Evolutionary conservation across 805 yeast genomes (phyloP).

Genomic region (Starmerella khaoyaiensis): DNA sequence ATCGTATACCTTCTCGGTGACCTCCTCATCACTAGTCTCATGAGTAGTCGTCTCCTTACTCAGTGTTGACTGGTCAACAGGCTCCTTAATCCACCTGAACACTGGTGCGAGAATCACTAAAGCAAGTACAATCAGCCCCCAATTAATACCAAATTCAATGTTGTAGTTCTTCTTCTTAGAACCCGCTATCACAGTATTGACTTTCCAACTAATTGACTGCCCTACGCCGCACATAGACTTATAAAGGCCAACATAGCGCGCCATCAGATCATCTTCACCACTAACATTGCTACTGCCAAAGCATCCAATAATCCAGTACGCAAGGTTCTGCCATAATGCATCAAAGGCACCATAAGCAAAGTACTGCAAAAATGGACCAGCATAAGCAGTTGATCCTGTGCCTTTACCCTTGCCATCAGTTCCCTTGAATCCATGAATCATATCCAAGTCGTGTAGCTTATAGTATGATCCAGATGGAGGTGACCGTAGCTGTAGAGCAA

Average conservation of each 20-base stretch:
- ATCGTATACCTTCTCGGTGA: no score
- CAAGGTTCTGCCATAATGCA: conserved; percentile 45
- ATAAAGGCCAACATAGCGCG: conserved; percentile 42
- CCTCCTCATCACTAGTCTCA: no score
- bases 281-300: conserved; percentile 36
- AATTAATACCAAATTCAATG: conserved; percentile 35
- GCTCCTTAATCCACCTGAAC: conserved; percentile 6
- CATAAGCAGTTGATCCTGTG: conserved; percentile 37
- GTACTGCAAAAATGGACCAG: conserved; percentile 49
- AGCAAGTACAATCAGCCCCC: conserved; percentile 40
- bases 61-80: conserved; percentile 2
- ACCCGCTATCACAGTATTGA: conserved; percentile 32
- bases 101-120: conserved; percentile 28
- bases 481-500: conserved; percentile 31
- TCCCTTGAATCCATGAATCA: no score
- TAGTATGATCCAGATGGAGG: conserved; percentile 25
- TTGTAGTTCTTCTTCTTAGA: conserved; percentile 27
- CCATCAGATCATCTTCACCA: conserved; percentile 36
- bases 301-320: conserved; percentile 47
- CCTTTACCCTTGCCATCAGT: no score
- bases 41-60: no score
- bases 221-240: conserved; percentile 54
- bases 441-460: conserved; percentile 20
- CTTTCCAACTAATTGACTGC: conserved; percentile 48
- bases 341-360: conserved; percentile 48